phyloP scores from a whole-genome alignment of 2,329 filamentous ascomycete genomes.

The Claviceps capensis region DNA sequence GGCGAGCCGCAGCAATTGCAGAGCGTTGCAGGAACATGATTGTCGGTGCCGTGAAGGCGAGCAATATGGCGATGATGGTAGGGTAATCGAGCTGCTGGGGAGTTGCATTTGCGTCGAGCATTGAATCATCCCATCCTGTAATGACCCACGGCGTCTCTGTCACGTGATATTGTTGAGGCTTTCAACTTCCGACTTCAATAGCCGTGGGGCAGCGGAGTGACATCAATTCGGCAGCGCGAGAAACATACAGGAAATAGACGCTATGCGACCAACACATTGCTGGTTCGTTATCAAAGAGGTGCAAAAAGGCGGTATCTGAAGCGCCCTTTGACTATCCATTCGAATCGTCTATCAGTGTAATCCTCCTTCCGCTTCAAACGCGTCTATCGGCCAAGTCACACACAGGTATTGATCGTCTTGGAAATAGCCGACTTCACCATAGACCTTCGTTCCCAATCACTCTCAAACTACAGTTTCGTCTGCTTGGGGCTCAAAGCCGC shows the following conservation, averaged over 20 bases:
- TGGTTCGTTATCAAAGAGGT: no score
- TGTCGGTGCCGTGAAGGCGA: constrained; percentile 13
- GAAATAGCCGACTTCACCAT: neutral
- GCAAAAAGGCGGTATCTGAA: no score
- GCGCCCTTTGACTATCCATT: no score
- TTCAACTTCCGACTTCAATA: neutral
- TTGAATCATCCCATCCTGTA: constrained; percentile 1
- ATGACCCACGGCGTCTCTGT: constrained; percentile 1
- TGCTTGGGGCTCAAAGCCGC: constrained; percentile 10
- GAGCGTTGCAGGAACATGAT: constrained; percentile 54
- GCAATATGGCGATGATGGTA: constrained; percentile 3
- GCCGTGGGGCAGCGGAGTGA: neutral
- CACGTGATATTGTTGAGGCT: constrained; percentile 5
- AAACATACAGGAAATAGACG: no score
- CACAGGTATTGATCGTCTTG: no score
- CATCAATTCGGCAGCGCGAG: no score
- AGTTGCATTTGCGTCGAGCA: constrained; percentile 2
- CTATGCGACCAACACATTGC: no score
- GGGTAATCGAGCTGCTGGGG: constrained; percentile 5
- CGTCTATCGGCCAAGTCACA: no score
- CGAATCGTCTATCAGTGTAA: no score
- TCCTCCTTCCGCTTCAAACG: no score
- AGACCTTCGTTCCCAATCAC: neutral
- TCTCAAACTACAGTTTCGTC: constrained; percentile 6
- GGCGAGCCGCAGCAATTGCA: constrained; percentile 45